Conservation (phyloP, 805 yeast genomes). For the Jamesozyma hellenica region DNA sequence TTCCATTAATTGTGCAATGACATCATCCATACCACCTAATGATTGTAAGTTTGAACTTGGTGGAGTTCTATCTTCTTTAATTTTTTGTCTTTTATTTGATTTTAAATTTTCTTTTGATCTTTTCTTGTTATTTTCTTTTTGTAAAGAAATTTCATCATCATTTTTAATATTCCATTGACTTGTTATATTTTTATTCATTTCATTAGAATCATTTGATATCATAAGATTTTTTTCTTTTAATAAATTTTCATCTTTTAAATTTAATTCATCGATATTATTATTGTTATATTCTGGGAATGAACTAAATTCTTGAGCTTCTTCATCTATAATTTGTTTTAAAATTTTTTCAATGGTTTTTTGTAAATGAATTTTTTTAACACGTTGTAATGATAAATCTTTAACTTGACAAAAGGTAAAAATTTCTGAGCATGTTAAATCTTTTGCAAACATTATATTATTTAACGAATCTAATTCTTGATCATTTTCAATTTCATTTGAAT, state of each 20-base stretch:
- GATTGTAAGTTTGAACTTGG: slow-evolving; percentile 60
- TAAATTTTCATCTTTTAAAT: slow-evolving; percentile 28
- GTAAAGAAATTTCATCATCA: slow-evolving; percentile 7
- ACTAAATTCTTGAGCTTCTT: slow-evolving; percentile 49
- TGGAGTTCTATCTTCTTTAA: slow-evolving; percentile 50
- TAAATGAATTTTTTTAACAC: slow-evolving; percentile 57
- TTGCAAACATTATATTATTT: slow-evolving; percentile 44
- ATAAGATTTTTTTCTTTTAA: slow-evolving; percentile 40
- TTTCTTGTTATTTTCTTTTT: slow-evolving; percentile 34
- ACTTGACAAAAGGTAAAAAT: slow-evolving; percentile 49
- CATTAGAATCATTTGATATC: slow-evolving; percentile 56
- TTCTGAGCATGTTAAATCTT: slow-evolving; percentile 43
- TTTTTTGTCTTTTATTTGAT: slow-evolving; percentile 34
- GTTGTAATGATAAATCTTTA: slow-evolving; percentile 54
- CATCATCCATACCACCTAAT: slow-evolving; percentile 81
- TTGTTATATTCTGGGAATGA: slow-evolving; percentile 15
- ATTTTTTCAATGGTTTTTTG: slow-evolving; percentile 57
- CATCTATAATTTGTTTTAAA: slow-evolving; percentile 43
- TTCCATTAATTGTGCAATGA: slow-evolving; percentile 82
- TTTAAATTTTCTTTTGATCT: slow-evolving; percentile 37
- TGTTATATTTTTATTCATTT: slow-evolving; percentile 68
- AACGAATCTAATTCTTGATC: slow-evolving; percentile 15
- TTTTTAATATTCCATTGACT: slow-evolving; percentile 47
- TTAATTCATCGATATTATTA: slow-evolving; percentile 24
- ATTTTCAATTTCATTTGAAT: slow-evolving; percentile 5